Percentiles rank a stretch among this genome's conserved stretches.
These are phyloP conservation scores for Colletotrichum phormii DNA, from an alignment of 2,329 filamentous ascomycete genomes.

Conservation along the genomic window DNA sequence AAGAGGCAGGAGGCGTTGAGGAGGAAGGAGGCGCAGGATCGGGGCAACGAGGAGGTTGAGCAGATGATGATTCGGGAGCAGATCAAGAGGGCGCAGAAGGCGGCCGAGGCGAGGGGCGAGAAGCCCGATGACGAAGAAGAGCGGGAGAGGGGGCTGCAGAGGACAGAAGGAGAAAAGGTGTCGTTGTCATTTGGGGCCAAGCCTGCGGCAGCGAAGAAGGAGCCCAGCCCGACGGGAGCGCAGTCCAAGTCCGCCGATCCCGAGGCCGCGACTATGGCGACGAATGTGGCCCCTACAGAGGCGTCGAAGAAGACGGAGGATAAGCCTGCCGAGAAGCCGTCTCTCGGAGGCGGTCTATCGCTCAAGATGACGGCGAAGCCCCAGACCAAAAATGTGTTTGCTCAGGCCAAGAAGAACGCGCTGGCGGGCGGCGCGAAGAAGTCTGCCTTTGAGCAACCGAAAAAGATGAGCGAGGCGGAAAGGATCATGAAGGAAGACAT, in stretches of 20 bases:
- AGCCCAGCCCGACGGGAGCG: conserved; percentile 25
- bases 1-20: conserved; percentile 82
- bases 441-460: conserved; percentile 68
- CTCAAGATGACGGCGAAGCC: conserved; percentile 74
- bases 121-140: conserved; percentile 54
- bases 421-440: conserved; percentile 73
- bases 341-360: conserved; percentile 58
- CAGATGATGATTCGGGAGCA: conserved; percentile 86
- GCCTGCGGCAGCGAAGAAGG: conserved; percentile 39
- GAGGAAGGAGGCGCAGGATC: conserved; percentile 87
- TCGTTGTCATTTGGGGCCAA: conserved; percentile 74
- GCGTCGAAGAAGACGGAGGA: conserved; percentile 37
- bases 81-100: conserved; percentile 78
- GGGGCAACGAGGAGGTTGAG: conserved; percentile 90
- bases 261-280: conserved; percentile 38
- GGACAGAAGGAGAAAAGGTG: conserved; percentile 80
- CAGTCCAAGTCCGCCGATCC: conserved; percentile 37
- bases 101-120: conserved; percentile 59
- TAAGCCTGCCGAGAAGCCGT: conserved; percentile 29
- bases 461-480: conserved; percentile 90
- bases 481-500: conserved; percentile 90
- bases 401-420: conserved; percentile 75
- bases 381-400: conserved; percentile 83
- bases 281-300: conserved; percentile 14
- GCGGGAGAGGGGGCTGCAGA: conserved; percentile 62